phyloP scores from a whole-genome alignment of 2,329 filamentous ascomycete species.

The Chaetothyriales sp. region DNA sequence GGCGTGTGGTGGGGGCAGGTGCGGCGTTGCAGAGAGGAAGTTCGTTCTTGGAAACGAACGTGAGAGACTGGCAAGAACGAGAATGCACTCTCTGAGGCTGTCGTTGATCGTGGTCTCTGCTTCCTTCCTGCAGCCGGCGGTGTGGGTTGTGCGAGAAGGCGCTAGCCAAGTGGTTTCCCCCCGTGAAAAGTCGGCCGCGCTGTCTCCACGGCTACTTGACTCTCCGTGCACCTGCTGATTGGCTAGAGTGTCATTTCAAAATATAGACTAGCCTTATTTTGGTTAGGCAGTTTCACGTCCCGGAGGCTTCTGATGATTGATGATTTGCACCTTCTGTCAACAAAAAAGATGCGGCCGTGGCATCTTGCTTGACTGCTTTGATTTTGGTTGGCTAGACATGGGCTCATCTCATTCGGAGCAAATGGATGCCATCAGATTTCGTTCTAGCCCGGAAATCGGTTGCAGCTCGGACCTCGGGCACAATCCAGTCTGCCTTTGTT shows the following conservation, averaged over 20 bases:
- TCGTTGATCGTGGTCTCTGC: not conserved
- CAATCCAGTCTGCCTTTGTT: too few species aligned
- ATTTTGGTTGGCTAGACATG: too few species aligned
- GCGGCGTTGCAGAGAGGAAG: not conserved
- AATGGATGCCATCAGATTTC: not conserved
- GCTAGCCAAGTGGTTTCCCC: not conserved
- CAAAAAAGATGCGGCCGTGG: not conserved
- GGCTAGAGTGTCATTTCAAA: not conserved
- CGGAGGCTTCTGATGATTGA: too few species aligned
- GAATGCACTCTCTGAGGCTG: not conserved
- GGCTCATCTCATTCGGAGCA: not conserved
- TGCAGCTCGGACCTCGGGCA: too few species aligned
- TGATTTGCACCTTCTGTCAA: not conserved
- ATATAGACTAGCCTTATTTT: not conserved
- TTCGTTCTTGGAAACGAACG: not conserved
- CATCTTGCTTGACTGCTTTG: not conserved
- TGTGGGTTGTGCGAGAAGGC: not conserved
- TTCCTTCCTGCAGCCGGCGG: too few species aligned
- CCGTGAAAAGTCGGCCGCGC: not conserved
- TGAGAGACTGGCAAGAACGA: not conserved
- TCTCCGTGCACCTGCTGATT: not conserved
- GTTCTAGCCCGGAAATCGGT: too few species aligned
- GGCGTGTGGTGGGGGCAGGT: not conserved
- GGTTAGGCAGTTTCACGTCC: not conserved
- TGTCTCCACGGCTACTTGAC: not conserved